Evolutionary conservation across 192 early-diverging fungal genomes (phyloP), one percentile per base, ranked within the genome.

Genomic region (Coemansia sp.): DNA sequence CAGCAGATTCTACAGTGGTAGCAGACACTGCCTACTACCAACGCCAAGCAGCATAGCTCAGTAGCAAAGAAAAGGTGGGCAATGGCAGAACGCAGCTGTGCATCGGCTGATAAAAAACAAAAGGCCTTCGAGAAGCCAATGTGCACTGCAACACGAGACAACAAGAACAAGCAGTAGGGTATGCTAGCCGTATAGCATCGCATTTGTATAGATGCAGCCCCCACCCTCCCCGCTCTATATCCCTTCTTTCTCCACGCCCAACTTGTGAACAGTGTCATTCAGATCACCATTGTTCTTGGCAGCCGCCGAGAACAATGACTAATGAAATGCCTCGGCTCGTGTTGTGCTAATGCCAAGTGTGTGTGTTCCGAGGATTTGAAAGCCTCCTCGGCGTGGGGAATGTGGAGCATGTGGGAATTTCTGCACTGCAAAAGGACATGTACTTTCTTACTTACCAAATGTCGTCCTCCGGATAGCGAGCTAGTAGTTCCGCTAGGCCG

Each of bases 361-460:
- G 38, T 44, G 12, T 16, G 38, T 44, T 44, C 14, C 38, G 8
- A 25, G 26, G 19, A 49, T 31, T 24, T 41, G 25, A 60, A 64
- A 54, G 58, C 51, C 49, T 48, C n/a, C n/a, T 9, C 30, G 21
- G 41, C 14, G 0, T 16, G 14, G 12, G 16, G 38, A 44, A 44
- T 44, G 38, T 16, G 38, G 38, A 44, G 38, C 38, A 44, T 44
- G 38, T 9, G 12, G 38, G 3, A 44, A 16, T 16, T 6, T 44
- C 16, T 14, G 38, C 38, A 44, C 38, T 9, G 12, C 2, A 44
- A 44, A 44, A 44, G 38, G 10, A 44, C 38, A 44, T 44, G 38
- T 2, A 44, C 3, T 16, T 44, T 16, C 12, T 44, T 49, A 54
- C 73, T 64, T 79, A 79, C 76, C 67, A 69, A 71, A 58, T 73